These are phyloP conservation scores for Mrakia frigida DNA, from an alignment of 768 basidiomycete genomes.

Conservation along the genomic window DNA sequence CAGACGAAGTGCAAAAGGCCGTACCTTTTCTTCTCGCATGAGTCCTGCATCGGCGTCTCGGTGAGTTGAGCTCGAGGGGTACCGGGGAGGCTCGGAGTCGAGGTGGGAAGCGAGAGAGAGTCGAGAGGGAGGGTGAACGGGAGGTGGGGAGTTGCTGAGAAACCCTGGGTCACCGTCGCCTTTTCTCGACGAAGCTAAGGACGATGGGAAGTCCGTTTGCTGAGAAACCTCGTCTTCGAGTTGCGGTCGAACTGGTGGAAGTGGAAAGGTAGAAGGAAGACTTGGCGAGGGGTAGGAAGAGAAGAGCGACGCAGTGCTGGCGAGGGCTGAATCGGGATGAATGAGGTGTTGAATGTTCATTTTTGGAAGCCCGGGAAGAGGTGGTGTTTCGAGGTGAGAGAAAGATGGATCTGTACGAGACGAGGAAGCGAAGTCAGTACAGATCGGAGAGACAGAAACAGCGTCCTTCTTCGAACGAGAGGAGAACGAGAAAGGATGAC, in stretches of 20 bases:
- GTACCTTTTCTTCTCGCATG: neutral
- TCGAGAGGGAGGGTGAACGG: neutral
- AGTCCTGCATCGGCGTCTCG: neutral
- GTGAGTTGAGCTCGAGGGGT: neutral
- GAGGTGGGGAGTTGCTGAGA: neutral
- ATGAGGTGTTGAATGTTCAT: neutral
- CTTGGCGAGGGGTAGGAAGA: neutral
- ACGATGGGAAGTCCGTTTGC: no score
- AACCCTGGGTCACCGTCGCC: no score
- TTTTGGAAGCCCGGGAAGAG: neutral
- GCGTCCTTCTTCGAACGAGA: no score
- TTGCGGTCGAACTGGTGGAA: neutral
- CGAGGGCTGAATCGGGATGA: neutral
- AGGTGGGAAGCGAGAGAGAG: neutral
- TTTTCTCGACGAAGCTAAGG: no score
- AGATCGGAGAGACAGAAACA: no score
- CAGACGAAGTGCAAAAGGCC: neutral
- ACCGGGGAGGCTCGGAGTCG: neutral
- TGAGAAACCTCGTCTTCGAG: neutral
- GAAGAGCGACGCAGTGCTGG: neutral
- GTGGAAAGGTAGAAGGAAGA: neutral
- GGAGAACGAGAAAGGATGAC: no score
- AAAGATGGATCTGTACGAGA: no score
- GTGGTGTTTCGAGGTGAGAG: no score
- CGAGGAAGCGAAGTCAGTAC: no score